Evolutionary conservation across 768 basidiomycete genomes (phyloP), one percentile per base, ranked within the genome.

Genomic region (Podaxis mareebaensis): DNA sequence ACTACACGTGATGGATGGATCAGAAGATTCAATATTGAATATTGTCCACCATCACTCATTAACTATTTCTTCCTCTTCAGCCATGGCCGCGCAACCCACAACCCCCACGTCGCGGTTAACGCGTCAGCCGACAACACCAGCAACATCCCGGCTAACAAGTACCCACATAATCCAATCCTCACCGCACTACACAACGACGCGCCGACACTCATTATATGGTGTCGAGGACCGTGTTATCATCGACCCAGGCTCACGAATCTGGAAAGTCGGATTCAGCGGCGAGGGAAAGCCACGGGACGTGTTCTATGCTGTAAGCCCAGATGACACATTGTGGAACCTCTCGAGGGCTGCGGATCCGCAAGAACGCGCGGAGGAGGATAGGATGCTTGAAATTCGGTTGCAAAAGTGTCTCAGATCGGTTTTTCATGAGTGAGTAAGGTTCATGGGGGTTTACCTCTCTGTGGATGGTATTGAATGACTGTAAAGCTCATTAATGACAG

Each of bases 241-340:
- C 66, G 97, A 99, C 74, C 90, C 95, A 24, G 97, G 97, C 20
- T 95, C 93, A 52, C 82, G 90, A 58, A 84, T 95, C 64, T 99
- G 96, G 96, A 97, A 96, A 77, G 93, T 96, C 11, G 97, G 97
- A 2, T 99, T 98, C 79, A 96, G 95, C 70, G 96, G 96, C 13
- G 97, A 99, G 78, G 88, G 95, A 3, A 83, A 87, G 64, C 95
- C 97, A 8, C 77, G 97, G 68, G 91, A 94, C 61, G 89, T 95
- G n/a, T 92, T 96, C 73, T 85, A 83, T 68, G 81, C 87, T 0
- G 81, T 80, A 13, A 71, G 76, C 13, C 69, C 76, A 33, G 75
- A 70, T 12, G 68, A 74, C 48, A 72, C 84, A 0, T 69, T 92
- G 28, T 93, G 92, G 90, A 80, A 76, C 22, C 82, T 89, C 60